Percentiles rank a stretch among this genome's conserved stretches.
Conservation (phyloP, 108 stramenopile genomes). For the Skeletonema menzelii region DNA sequence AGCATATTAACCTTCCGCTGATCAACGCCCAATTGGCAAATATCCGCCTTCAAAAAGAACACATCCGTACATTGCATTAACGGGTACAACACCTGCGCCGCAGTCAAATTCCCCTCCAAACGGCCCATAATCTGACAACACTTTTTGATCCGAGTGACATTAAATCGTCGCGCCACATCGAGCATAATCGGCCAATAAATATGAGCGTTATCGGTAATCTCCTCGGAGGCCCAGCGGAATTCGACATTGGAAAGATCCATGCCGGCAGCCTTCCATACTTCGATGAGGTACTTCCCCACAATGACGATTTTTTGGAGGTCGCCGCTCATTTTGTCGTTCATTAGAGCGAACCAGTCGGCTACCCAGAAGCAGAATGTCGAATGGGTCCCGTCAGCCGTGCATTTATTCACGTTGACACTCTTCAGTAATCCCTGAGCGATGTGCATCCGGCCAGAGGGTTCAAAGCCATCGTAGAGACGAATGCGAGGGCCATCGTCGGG, state of each 20-base stretch:
- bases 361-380: conserved; percentile 99
- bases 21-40: conserved; percentile 99
- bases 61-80: conserved; percentile 99
- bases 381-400: conserved; percentile 81
- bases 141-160: conserved; percentile 92
- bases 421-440: conserved; percentile 97
- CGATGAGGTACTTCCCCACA: conserved; percentile 97
- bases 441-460: conserved; percentile 99
- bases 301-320: conserved; percentile 91
- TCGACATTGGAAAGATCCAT: conserved; percentile 97
- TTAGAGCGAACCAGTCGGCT: conserved; percentile 99
- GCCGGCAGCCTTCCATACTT: conserved; percentile 99
- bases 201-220: conserved; percentile 94
- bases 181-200: conserved; percentile 94
- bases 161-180: conserved; percentile 96
- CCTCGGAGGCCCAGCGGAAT: conserved; percentile 98
- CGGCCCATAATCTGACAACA: conserved; percentile 99
- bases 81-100: conserved; percentile 98
- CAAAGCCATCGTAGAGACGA: conserved; percentile 98
- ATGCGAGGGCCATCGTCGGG: conserved; percentile 40
- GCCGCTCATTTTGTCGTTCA: conserved; percentile 99
- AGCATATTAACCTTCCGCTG: conserved; percentile 99
- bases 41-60: conserved; percentile 98
- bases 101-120: conserved; percentile 89
- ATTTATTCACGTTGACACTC: conserved; percentile 98